phyloP scores from a whole-genome alignment of 1,139 yeast species.

The Suhomyces panamericanus region DNA sequence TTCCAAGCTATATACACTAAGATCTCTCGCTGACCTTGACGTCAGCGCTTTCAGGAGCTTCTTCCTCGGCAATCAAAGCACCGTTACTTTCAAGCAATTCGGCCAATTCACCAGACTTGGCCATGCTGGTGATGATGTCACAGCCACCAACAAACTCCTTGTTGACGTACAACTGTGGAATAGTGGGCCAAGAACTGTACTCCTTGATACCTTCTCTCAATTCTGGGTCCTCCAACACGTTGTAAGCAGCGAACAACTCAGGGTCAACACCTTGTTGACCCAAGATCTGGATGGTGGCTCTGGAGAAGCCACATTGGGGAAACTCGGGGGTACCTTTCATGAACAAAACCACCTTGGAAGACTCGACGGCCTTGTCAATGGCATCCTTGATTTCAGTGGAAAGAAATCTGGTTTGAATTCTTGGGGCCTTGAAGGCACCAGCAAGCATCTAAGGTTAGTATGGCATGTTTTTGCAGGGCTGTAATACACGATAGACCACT shows the following conservation, averaged over 20 bases:
- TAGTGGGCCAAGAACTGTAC: constrained; percentile 93
- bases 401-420: constrained; percentile 46
- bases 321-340: constrained; percentile 98
- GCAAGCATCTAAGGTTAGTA: constrained; percentile 13
- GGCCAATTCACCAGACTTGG: constrained; percentile 86
- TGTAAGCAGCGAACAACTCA: constrained; percentile 91
- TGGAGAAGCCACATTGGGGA: constrained; percentile 97
- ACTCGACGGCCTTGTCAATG: constrained; percentile 76
- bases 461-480: too few relatives aligned
- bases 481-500: constrained; percentile 12
- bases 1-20: constrained; percentile 13
- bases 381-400: constrained; percentile 81
- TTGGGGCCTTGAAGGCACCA: constrained; percentile 10
- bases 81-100: constrained; percentile 77
- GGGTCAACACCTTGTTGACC: constrained; percentile 99
- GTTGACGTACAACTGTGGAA: constrained; percentile 70
- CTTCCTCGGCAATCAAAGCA: constrained; percentile 73
- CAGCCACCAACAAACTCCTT: constrained; percentile 96
- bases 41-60: constrained; percentile 29
- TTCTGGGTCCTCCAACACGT: constrained; percentile 92
- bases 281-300: constrained; percentile 88
- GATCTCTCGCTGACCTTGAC: constrained; percentile 43
- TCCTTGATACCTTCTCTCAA: constrained; percentile 93
- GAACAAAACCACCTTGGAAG: constrained; percentile 93
- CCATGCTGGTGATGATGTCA: constrained; percentile 91